Base-by-base conservation (phyloP, 2,329 filamentous ascomycete species). In the Corynespora cassiicola region DNA sequence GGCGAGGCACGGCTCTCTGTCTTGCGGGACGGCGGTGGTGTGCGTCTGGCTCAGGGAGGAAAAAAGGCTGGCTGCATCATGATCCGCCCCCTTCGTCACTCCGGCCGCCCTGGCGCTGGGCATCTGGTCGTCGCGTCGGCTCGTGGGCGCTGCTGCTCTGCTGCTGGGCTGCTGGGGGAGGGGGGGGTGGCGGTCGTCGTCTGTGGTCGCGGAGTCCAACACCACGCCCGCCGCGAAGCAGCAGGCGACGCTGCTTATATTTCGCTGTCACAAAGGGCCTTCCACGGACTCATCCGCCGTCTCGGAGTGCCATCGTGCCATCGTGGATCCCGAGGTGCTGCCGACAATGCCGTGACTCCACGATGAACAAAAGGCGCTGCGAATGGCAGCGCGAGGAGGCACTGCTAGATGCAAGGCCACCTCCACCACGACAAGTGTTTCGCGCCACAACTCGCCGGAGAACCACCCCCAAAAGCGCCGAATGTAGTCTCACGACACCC, bases 231-330 rank as follows among this genome's bases (percentile, higher is more conserved):
- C 29, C 18, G 20, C 25, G 31, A 31, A 27, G 21, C 28, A 36
- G 36, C 44, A 45, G 49, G 50, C 51, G 34, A 40, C 42, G 29
- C 43, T 40, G 50, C 47, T 59, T 65, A 64, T 61, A 63, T 59
- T 43, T 41, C 46, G 44, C 36, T 39, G 34, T 31, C 16, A 23
- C 51, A 59, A 66, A 65, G 64, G 62, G 55, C 62, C 61, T 61
- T 65, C 54, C 65, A 42, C 61, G 56, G 60, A 50, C 52, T 48
- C 51, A 43, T 42, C 49, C 35, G 35, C 39, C 39, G 47, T 29
- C 42, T 46, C 41, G 33, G 36, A 39, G 39, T n/a, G n/a, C n/a
- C n/a, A n/a, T n/a, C n/a, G n/a, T n/a, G 36, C 29, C 28, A 31
- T 36, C 36, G 45, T 42, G 36, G 34, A 35, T 45, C 51, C 56